Evolutionary conservation across 768 basidiomycete species (phyloP).

Genomic region (Calvatia gigantea): DNA sequence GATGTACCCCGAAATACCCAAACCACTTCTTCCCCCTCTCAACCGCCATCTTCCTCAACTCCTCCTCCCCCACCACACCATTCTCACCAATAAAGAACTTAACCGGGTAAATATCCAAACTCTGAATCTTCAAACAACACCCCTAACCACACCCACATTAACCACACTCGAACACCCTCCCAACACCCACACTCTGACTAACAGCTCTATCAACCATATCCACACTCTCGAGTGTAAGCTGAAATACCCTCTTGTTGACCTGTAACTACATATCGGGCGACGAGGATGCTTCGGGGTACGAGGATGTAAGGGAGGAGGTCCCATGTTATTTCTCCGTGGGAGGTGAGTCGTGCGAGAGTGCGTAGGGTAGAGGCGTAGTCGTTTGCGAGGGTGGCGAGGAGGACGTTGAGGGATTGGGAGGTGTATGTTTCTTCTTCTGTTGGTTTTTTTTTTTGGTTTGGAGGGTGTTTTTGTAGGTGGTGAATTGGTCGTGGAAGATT

Average conservation of each 20-base stretch:
- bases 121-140: slow-evolving; percentile 47
- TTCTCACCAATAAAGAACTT: slow-evolving; percentile 45
- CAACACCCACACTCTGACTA: slow-evolving; percentile 34
- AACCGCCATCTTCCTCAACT: slow-evolving; percentile 34
- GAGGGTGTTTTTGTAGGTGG: slow-evolving; percentile 38
- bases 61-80: slow-evolving; percentile 16
- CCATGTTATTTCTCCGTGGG: slow-evolving; percentile 56
- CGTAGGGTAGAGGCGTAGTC: slow-evolving; percentile 49
- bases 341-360: slow-evolving; percentile 42
- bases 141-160: slow-evolving; percentile 40
- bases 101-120: slow-evolving; percentile 51
- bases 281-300: slow-evolving; percentile 48
- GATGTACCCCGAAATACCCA: slow-evolving; percentile 48
- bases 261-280: slow-evolving; percentile 52
- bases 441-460: slow-evolving; percentile 30
- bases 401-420: slow-evolving; percentile 43
- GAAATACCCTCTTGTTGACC: slow-evolving; percentile 39
- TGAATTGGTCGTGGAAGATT: slow-evolving; percentile 45
- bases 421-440: slow-evolving; percentile 39
- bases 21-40: slow-evolving; percentile 58
- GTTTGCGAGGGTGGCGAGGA: slow-evolving; percentile 44
- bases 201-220: slow-evolving; percentile 43
- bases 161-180: slow-evolving; percentile 38
- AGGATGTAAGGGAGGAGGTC: slow-evolving; percentile 53
- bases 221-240: slow-evolving; percentile 46